Evolutionary conservation across 108 stramenopile species (phyloP), one percentile per base, ranked within the genome.

Genomic region (Cylindrotheca closterium): DNA sequence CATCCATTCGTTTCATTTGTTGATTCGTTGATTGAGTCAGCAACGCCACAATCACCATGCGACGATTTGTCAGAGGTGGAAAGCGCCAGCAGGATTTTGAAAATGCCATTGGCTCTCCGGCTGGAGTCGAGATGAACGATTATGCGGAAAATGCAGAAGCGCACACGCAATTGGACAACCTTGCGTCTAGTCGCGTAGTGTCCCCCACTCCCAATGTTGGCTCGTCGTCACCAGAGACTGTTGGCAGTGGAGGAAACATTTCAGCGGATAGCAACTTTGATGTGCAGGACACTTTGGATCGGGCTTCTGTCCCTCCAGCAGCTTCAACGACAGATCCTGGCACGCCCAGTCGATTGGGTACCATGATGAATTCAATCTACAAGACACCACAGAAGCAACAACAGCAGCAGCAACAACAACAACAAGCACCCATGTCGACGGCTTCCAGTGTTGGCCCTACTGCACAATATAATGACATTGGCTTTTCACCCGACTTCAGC

Each of bases 41-140:
- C n/a, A n/a, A n/a, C n/a, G n/a, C 37, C 7, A 42, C 10, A 42
- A 42, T 7, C 10, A 42, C 37, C 7, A 42, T 42, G 37, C 7
- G 37, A 15, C 37, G 37, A 7, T 42, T 42, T 42, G 37, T 7
- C 7, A 7, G 37, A 42, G 37, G 37, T 10, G 15, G 15, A 42
- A 42, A 42, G 37, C 7, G 15, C 10, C 37, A 15, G 37, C 15
- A 10, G 37, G 37, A 42, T 42, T 7, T 42, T 42, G 37, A 42
- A 42, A 42, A 73, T 65, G 71, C 62, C 1, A 65, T 73, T 65
- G 71, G 68, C 30, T 73, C 71, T 3, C 71, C 71, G 19, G 46
- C 42, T 19, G 71, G 71, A 32, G 63, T 73, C 63, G 71, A 73
- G 53, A 48, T 73, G 51, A 73, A 42, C 3, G 63, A 55, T 56